Conservation (phyloP, 371 early-diverging fungal genomes). For the Lichtheimia corymbifera region DNA sequence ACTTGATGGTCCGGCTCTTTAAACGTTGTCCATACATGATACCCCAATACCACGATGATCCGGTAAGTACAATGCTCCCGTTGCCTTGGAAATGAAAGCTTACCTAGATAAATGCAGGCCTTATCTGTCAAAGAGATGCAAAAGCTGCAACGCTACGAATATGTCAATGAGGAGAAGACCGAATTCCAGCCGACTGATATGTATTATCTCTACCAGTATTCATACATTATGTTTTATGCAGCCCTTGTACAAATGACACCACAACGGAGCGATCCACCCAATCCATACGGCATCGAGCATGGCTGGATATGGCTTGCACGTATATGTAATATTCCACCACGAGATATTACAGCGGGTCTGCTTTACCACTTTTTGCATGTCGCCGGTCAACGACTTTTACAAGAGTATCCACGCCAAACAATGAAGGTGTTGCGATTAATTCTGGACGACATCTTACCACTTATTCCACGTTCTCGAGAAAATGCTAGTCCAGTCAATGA, state of each 20-base stretch:
- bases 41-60: conserved; percentile 63
- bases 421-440: conserved; percentile 38
- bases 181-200: conserved; percentile 64
- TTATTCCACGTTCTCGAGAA: conserved; percentile 14
- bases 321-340: conserved; percentile 73
- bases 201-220: conserved; percentile 72
- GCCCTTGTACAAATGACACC: conserved; percentile 74
- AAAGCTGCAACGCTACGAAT: conserved; percentile 37
- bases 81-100: neutral
- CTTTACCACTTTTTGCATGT: conserved; percentile 70
- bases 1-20: conserved; percentile 73
- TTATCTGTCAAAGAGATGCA: conserved; percentile 39
- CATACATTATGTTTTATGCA: conserved; percentile 74
- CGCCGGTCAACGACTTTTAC: conserved; percentile 27
- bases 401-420: conserved; percentile 35
- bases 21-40: conserved; percentile 81
- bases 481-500: conserved; percentile 17
- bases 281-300: conserved; percentile 59
- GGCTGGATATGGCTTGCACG: conserved; percentile 85
- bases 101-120: conserved; percentile 15
- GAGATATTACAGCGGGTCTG: conserved; percentile 71
- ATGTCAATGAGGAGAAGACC: conserved; percentile 52
- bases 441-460: conserved; percentile 20
- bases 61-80: conserved; percentile 40
- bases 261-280: conserved; percentile 42